Evolutionary conservation across 768 basidiomycete genomes (phyloP), one percentile per base, ranked within the genome.

Genomic region (Boletus vinaceobasis): DNA sequence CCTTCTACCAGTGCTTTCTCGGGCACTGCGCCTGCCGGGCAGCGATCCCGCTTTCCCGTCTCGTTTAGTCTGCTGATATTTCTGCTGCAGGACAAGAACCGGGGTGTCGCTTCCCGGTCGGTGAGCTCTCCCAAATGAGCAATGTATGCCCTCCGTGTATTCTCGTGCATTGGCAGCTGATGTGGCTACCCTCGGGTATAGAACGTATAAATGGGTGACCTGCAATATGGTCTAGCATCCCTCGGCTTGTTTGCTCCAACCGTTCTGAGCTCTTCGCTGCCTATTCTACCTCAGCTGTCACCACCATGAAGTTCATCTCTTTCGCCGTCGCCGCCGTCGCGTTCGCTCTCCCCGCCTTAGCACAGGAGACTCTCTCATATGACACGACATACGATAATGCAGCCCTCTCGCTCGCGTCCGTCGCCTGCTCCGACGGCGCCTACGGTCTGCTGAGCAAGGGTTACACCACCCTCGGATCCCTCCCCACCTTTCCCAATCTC

Each of bases 361-460:
- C 63, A 29, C 54, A 60, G 39, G 40, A 43, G 45, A 62, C 27
- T 10, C 55, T 74, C 36, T 37, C 69, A 38, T 74, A 68, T 43
- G 71, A 75, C 60, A 60, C 38, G 7, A 59, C 48, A 27, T 75
- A 73, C 52, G 73, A 72, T 56, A 46, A 69, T 2, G 7, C 63
- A n/a, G 36, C 50, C 19, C 40, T 52, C 19, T 50, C 66, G 5
- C 60, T 71, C 42, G 0, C 48, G 8, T 27, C 29, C 1, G 53
- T 73, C 32, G 65, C 74, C 1, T 75, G 73, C 44, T 74, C 74
- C 2, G 17, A 70, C 40, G 75, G 73, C 11, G 1, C 31, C n/a
- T 53, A 74, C 42, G 73, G 73, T 13, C 67, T 74, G 38, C 46
- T 63, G 4, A 62, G 49, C 50, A 61, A 65, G 38, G 70, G 71